Evolutionary conservation across 257 asterid species (phyloP), one percentile per base, ranked within the genome.

Genomic region (Petunia axillaris): DNA sequence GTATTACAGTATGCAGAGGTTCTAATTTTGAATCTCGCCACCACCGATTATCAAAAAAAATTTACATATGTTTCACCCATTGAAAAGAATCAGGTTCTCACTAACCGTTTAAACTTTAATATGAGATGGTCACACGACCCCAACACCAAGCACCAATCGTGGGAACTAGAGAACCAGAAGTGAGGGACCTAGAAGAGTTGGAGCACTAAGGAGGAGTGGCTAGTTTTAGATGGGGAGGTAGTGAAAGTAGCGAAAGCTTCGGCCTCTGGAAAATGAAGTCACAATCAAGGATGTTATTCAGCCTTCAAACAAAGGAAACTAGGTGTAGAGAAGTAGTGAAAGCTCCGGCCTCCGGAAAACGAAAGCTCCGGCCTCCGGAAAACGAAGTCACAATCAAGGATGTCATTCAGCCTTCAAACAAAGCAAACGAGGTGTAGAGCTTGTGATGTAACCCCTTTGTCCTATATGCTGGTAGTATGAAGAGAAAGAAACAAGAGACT

Each of bases 401-500:
- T 64, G 35, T 38, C 13, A 64, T 64, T 10, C 71, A 64, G 46
- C 71, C 71, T 38, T 41, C 15, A 64, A 64, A 64, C 14, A 9
- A 64, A 64, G 10, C 13, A 38, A 64, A 64, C 6, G 71, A 64
- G 71, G 71, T 38, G 48, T 38, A 64, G 71, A 66, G 53, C 75
- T 41, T 66, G 35, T 36, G 75, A 66, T 39, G 6, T 66, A 66
- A 41, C 54, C 52, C 53, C 6, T 66, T 66, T 66, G 53, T n/a
- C 53, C 52, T 25, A 6, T 38, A 66, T 39, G 74, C 5, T 11
- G 50, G 37, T 40, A 14, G 53, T 15, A 40, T 15, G 16, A 11
- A 40, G 53, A 65, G 73, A 65, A 65, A 67, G 39, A 67, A 67
- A 67, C 15, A 41, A 7, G 75, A 67, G 48, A 67, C 37, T 43